These are phyloP conservation scores for Umbelopsis sp. DNA, from an alignment of 192 early-diverging fungal species.

Conservation along the genomic window DNA sequence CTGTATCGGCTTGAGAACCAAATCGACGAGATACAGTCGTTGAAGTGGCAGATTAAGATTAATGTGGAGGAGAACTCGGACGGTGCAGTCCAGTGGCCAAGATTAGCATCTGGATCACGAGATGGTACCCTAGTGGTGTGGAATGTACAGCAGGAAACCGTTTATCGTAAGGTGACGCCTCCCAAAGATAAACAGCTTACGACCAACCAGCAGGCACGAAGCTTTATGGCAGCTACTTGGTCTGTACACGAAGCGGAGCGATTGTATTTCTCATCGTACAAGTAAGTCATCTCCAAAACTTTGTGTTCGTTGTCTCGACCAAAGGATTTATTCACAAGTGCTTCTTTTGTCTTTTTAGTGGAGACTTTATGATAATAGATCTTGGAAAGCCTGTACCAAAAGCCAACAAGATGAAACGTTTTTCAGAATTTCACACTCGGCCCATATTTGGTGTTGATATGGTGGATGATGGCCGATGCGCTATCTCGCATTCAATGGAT, in stretches of 20 bases:
- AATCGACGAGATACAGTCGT: slow-evolving; percentile 46
- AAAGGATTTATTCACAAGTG: neutral
- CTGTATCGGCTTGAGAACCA: slow-evolving; percentile 45
- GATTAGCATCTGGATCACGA: neutral
- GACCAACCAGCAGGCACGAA: neutral
- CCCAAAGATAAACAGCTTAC: slow-evolving; percentile 16
- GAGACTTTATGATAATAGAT: neutral
- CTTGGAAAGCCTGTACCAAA: neutral
- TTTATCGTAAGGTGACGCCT: neutral
- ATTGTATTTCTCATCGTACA: neutral
- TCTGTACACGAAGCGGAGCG: neutral
- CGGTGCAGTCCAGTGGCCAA: neutral
- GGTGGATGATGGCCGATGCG: neutral
- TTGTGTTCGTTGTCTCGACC: too few relatives aligned
- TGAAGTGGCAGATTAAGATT: slow-evolving; percentile 40
- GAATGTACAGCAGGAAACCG: neutral
- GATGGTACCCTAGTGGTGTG: neutral
- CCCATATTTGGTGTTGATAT: slow-evolving; percentile 3
- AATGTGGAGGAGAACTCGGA: too few relatives aligned
- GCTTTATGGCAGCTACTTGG: neutral
- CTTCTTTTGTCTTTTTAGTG: neutral
- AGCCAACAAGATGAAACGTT: neutral
- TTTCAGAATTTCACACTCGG: neutral
- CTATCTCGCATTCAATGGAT: slow-evolving; percentile 7
- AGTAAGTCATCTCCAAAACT: neutral